A percentile compares a stretch with the other conserved stretches of the same genome.
Evolutionary conservation across 768 basidiomycete genomes (phyloP).

Genomic region (Psilocybe azurescens): DNA sequence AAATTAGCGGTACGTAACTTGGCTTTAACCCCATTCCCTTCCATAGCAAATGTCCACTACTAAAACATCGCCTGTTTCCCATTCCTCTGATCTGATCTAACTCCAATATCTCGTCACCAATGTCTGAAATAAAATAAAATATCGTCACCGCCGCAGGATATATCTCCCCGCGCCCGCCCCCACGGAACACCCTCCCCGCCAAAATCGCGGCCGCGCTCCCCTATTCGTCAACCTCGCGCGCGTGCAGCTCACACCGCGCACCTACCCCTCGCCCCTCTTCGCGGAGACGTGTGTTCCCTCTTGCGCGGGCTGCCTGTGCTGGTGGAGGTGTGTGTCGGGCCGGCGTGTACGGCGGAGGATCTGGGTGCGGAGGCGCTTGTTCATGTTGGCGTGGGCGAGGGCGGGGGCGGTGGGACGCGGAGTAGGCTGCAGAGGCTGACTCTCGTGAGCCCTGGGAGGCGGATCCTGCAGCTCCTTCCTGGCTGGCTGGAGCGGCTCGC

Average conservation of each 20-base stretch:
- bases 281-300: slow-evolving; percentile 25
- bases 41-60: too few species aligned
- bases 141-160: slow-evolving; percentile 18
- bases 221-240: slow-evolving; percentile 38
- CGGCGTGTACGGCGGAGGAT: slow-evolving; percentile 38
- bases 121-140: too few species aligned
- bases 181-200: slow-evolving; percentile 33
- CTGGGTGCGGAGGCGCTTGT: slow-evolving; percentile 33
- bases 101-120: too few species aligned
- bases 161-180: slow-evolving; percentile 33
- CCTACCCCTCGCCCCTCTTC: slow-evolving; percentile 40
- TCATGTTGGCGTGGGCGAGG: slow-evolving; percentile 15
- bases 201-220: slow-evolving; percentile 33
- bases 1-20: slow-evolving; percentile 47
- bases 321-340: slow-evolving; percentile 37
- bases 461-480: slow-evolving; percentile 46
- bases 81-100: too few species aligned
- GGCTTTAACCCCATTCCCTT: neutral
- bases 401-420: too few species aligned
- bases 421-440: slow-evolving; percentile 34
- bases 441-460: slow-evolving; percentile 42
- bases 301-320: slow-evolving; percentile 30
- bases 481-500: slow-evolving; percentile 47
- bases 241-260: slow-evolving; percentile 38
- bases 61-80: too few species aligned